phyloP scores from a whole-genome alignment of 768 basidiomycete genomes.

The Paxillus involutus region DNA sequence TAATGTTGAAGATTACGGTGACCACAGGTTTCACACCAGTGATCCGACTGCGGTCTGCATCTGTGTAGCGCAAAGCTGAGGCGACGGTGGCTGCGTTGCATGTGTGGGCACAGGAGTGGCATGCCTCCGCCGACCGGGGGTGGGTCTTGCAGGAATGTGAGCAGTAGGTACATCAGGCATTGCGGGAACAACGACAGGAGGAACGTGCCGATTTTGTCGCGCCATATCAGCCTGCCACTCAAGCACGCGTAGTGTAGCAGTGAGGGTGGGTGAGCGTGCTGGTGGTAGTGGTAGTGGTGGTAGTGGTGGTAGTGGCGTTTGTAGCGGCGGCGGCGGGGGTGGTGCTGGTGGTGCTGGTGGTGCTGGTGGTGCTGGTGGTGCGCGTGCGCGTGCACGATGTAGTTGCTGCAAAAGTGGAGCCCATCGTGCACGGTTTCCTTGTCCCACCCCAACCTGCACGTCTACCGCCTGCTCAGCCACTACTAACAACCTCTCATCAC shows the following conservation, averaged over 20 bases:
- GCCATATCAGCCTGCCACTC: neutral
- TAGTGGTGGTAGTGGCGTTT: neutral
- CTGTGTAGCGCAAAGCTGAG: neutral
- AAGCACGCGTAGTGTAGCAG: neutral
- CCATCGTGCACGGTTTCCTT: slow-evolving; percentile 27
- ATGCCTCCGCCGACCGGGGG: no score
- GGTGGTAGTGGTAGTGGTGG: neutral
- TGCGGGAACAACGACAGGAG: neutral
- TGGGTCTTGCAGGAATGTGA: neutral
- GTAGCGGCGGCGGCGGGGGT: neutral
- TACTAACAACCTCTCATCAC: slow-evolving; percentile 41
- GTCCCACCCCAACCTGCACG: slow-evolving; percentile 32
- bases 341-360: neutral
- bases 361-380: neutral
- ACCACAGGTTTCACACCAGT: slow-evolving; percentile 30
- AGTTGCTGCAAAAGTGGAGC: slow-evolving; percentile 24
- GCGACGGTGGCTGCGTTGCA: neutral
- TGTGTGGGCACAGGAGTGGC: neutral
- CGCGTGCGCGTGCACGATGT: neutral
- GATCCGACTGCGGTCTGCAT: slow-evolving; percentile 2
- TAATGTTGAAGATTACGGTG: slow-evolving; percentile 39
- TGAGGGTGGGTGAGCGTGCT: neutral
- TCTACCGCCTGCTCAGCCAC: slow-evolving; percentile 49
- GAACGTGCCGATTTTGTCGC: no score
- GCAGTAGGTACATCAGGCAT: neutral